These are phyloP conservation scores for Emydomyces testavorans DNA, from an alignment of 2,329 filamentous ascomycete genomes.

Conservation along the genomic window DNA sequence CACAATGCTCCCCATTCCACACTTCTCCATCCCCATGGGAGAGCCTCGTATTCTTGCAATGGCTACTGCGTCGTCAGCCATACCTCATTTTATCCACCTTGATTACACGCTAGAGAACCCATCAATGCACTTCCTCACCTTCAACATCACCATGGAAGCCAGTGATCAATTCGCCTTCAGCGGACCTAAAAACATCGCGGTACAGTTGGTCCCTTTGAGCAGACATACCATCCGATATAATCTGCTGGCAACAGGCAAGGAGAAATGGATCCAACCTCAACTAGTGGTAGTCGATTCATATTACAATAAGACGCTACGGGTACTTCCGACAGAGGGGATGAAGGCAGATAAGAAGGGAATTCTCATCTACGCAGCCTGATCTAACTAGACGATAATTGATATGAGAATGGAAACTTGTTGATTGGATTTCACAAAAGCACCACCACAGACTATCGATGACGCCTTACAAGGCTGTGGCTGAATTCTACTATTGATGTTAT, in stretches of 20 bases:
- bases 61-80: constrained; percentile 26
- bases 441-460: too few relatives aligned
- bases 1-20: constrained; percentile 63
- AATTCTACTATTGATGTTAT: too few relatives aligned
- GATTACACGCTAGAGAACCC: constrained; percentile 79
- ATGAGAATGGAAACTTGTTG: neutral
- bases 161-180: constrained; percentile 89
- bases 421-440: too few relatives aligned
- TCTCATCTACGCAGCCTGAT: constrained; percentile 26
- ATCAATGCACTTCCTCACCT: constrained; percentile 87
- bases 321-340: constrained; percentile 65
- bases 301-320: constrained; percentile 78
- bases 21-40: constrained; percentile 65
- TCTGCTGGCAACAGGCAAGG: constrained; percentile 53
- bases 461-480: too few relatives aligned
- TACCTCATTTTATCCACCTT: constrained; percentile 35
- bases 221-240: constrained; percentile 62
- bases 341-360: constrained; percentile 44
- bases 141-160: constrained; percentile 83
- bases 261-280: constrained; percentile 59
- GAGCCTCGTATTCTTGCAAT: constrained; percentile 72
- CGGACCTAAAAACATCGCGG: constrained; percentile 65
- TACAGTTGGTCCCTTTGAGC: constrained; percentile 75
- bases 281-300: constrained; percentile 77
- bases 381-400: neutral